Evolutionary conservation across 345 rosid species (phyloP), one percentile per base, ranked within the genome.

Genomic region (Durio zibethinus): DNA sequence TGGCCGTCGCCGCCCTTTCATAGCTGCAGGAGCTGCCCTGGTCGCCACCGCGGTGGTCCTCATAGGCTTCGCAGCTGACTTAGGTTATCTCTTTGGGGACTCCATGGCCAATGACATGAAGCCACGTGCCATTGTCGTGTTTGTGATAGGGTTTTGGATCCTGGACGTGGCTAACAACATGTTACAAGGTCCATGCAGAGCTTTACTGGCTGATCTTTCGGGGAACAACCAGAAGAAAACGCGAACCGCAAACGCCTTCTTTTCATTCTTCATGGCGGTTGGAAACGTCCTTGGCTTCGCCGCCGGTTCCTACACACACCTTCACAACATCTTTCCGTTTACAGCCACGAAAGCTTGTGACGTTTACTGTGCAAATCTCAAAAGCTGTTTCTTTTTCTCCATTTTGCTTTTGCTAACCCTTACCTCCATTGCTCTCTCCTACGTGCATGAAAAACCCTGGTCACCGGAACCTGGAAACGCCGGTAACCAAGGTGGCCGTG

Each of bases 231-330:
- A 90, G 6, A 86, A 72, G 73, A 87, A 82, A 75, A 92, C 86
- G 56, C 79, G 97, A 1, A 60, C 79, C 1, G 89, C 97, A 10
- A 96, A 93, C 82, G 80, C 87, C 2, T 82, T 87, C 72, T 96
- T 80, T 78, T 89, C 99, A 5, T 93, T 93, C 78, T 95, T 95
- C 86, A 95, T 93, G 98, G 97, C 98, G 33, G 85, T 95, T 5
- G 98, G 99, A 5, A 92, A 90, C 77, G 90, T 93, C 18, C 88
- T 91, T 2, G 99, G 98, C 3, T 96, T 73, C 81, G 97, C 91
- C 40, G 90, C 93, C 3, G 99, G 99, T 0, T 88, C 94, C 47
- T 84, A 89, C 83, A 73, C 82, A 20, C 76, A 80, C 54, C 84
- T 95, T 15, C 82, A 90, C 84, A 83, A 80, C 21, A 1, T 88